Percentiles rank a stretch among this genome's conserved stretches.
phyloP scores from a whole-genome alignment of 1,139 yeast species.

The Yamadazyma atmosphaerica region DNA sequence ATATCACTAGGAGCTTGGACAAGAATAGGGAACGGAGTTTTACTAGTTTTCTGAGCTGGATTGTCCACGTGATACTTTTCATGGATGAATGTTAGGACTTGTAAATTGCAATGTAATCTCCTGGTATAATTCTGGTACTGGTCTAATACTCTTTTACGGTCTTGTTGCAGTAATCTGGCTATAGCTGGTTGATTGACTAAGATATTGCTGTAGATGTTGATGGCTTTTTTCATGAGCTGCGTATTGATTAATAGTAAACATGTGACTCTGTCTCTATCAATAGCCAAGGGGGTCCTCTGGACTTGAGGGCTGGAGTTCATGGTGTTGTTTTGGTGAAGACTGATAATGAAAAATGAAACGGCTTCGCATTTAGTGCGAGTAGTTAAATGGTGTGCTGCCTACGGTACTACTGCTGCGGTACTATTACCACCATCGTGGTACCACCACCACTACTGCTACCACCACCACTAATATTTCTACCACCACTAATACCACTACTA shows the following conservation, averaged over 20 bases:
- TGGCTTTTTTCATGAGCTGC: slow-evolving; percentile 51
- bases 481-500: too few species aligned
- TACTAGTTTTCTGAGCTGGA: slow-evolving; percentile 26
- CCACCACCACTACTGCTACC: too few species aligned
- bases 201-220: slow-evolving; percentile 36
- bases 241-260: slow-evolving; percentile 53
- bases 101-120: slow-evolving; percentile 54
- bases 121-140: slow-evolving; percentile 52
- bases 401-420: too few species aligned
- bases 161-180: slow-evolving; percentile 36
- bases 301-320: slow-evolving; percentile 6
- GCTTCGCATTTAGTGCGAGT: neutral
- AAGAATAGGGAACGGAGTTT: slow-evolving; percentile 50
- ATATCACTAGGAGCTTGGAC: slow-evolving; percentile 56
- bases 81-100: slow-evolving; percentile 53
- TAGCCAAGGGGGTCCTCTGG: slow-evolving; percentile 15
- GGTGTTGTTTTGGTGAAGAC: neutral
- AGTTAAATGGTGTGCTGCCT: neutral
- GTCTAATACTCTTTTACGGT: slow-evolving; percentile 40
- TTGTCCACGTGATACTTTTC: slow-evolving; percentile 48
- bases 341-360: neutral
- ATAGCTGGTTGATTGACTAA: slow-evolving; percentile 37
- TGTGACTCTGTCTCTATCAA: slow-evolving; percentile 49
- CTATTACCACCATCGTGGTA: too few species aligned
- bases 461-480: too few species aligned